Percentiles rank a stretch among this genome's conserved stretches.
Evolutionary conservation across 2,329 filamentous ascomycete genomes (phyloP).

Genomic region (Talaromyces pinophilus): DNA sequence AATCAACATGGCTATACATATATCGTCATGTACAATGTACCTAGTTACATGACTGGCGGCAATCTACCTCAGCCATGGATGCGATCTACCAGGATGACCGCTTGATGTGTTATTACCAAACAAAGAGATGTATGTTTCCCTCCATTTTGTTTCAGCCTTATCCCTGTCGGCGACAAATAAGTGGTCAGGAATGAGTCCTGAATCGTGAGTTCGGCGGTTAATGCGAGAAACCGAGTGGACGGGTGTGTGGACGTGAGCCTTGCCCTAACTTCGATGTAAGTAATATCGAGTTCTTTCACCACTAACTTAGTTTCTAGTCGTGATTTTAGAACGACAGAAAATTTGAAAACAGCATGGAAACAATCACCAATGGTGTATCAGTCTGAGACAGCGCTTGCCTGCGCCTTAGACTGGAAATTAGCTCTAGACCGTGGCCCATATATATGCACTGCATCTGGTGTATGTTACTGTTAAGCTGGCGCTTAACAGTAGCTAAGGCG

Average conservation of each 20-base stretch:
- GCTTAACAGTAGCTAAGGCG: not conserved
- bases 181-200: not conserved
- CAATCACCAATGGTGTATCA: not conserved
- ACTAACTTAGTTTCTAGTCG: not conserved
- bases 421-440: not conserved
- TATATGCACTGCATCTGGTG: not conserved
- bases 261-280: not conserved
- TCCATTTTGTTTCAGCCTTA: not conserved
- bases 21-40: not conserved
- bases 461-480: no score
- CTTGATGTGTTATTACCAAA: not conserved
- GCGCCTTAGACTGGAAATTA: not conserved
- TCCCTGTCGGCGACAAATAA: not conserved
- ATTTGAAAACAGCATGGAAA: not conserved
- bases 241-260: not conserved
- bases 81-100: not conserved
- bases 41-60: not conserved
- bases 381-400: not conserved
- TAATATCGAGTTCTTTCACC: not conserved
- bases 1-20: not conserved
- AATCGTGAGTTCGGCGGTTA: not conserved
- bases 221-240: not conserved
- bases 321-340: not conserved
- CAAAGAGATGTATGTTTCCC: no score
- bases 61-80: not conserved